Evolutionary conservation across 345 rosid species (phyloP).

Genomic region (Clarkia xantiana): DNA sequence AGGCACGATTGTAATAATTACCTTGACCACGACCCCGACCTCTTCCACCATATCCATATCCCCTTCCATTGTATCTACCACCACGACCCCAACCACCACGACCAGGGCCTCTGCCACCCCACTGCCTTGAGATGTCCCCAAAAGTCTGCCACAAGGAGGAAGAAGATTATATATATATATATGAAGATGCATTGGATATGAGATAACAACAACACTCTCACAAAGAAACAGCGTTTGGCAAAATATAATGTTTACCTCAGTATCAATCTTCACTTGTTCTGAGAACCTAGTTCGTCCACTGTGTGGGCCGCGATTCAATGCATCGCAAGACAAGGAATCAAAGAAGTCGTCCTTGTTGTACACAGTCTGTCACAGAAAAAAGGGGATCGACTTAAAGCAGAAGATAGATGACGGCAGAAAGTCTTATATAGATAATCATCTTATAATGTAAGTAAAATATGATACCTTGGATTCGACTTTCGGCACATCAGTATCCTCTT

Average conservation of each 20-base stretch:
- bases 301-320: conserved; percentile 34
- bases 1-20: too few species aligned
- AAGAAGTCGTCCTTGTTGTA: conserved; percentile 92
- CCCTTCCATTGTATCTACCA: conserved; percentile 26
- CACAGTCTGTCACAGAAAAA: conserved; percentile 34
- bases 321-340: conserved; percentile 59
- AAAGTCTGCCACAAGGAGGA: conserved; percentile 35
- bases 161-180: background rate
- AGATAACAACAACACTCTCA: background rate
- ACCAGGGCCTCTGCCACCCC: conserved; percentile 22
- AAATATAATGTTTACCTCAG: conserved; percentile 38
- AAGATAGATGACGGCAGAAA: too few species aligned
- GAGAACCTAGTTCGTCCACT: conserved; percentile 66
- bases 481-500: conserved; percentile 31
- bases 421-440: background rate
- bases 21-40: conserved; percentile 18
- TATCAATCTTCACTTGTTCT: conserved; percentile 74
- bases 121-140: conserved; percentile 43
- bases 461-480: conserved; percentile 36
- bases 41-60: conserved; percentile 22
- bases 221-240: background rate
- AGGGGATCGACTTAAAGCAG: background rate
- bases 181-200: background rate
- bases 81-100: conserved; percentile 30
- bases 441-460: background rate